Percentiles rank a stretch among this genome's conserved stretches.
These are phyloP conservation scores for Sporothrix variecibatus DNA, from an alignment of 2,329 filamentous ascomycete genomes.

Conservation along the genomic window DNA sequence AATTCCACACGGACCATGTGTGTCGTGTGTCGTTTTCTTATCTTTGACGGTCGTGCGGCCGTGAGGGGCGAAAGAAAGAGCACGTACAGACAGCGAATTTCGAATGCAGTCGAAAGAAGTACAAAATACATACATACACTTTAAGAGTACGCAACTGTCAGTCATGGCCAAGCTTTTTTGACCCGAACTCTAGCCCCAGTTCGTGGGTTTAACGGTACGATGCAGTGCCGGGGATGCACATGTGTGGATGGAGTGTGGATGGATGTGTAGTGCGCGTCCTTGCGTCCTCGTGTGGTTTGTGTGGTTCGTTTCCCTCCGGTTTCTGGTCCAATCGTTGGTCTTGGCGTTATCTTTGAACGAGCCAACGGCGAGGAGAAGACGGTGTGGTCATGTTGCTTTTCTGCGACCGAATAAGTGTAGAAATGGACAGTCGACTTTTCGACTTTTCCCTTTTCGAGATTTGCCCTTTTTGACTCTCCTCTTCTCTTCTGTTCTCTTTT, in stretches of 20 bases:
- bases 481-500: background rate
- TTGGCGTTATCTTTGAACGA: conserved; percentile 28
- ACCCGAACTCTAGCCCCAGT: background rate
- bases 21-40: background rate
- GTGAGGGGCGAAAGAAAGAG: background rate
- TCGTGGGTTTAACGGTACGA: background rate
- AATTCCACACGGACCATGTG: background rate
- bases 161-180: background rate
- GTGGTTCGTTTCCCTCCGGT: background rate
- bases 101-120: background rate
- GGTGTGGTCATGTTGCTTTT: conserved; percentile 11
- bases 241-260: background rate
- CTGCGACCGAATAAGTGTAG: background rate
- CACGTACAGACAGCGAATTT: background rate
- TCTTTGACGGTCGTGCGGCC: background rate
- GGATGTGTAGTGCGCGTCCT: background rate
- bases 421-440: background rate
- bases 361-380: background rate
- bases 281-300: no score
- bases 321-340: conserved; percentile 28
- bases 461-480: no score
- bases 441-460: background rate
- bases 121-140: background rate
- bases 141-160: background rate
- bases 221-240: background rate